A percentile compares a stretch with the other conserved stretches of the same genome.
phyloP scores from a whole-genome alignment of 2,329 filamentous ascomycete genomes.

The Ophiosphaerella narmari region DNA sequence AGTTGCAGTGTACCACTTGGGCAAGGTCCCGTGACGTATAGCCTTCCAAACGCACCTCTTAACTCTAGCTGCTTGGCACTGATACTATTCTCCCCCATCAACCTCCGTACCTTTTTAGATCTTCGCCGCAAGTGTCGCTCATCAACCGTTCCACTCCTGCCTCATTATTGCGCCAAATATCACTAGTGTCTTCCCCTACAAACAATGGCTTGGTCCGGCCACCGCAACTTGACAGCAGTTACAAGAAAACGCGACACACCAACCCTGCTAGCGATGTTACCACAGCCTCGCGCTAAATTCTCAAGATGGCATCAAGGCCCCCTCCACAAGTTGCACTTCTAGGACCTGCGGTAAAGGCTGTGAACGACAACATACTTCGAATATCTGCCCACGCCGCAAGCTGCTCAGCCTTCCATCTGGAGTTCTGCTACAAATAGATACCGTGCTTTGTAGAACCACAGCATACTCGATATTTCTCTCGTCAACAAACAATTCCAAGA shows the following conservation, averaged over 20 bases:
- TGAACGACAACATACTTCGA: neutral
- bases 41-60: too few species aligned
- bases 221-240: neutral
- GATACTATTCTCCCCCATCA: too few species aligned
- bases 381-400: neutral
- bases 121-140: too few species aligned
- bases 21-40: too few species aligned
- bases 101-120: too few species aligned
- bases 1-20: neutral
- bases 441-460: conserved; percentile 1
- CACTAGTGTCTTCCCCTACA: neutral
- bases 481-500: conserved; percentile 12
- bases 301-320: too few species aligned
- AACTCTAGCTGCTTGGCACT: too few species aligned
- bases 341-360: too few species aligned
- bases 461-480: conserved; percentile 11
- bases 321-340: too few species aligned
- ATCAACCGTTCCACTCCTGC: too few species aligned
- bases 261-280: neutral
- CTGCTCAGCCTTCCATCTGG: conserved; percentile 13
- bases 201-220: neutral
- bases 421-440: conserved; percentile 13
- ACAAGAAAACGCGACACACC: conserved; percentile 10
- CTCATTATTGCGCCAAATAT: neutral
- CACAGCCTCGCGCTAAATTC: neutral